A percentile compares a stretch with the other conserved stretches of the same genome.
These are phyloP conservation scores for Verticillium klebahnii DNA, from an alignment of 2,329 filamentous ascomycete species.

Conservation along the genomic window DNA sequence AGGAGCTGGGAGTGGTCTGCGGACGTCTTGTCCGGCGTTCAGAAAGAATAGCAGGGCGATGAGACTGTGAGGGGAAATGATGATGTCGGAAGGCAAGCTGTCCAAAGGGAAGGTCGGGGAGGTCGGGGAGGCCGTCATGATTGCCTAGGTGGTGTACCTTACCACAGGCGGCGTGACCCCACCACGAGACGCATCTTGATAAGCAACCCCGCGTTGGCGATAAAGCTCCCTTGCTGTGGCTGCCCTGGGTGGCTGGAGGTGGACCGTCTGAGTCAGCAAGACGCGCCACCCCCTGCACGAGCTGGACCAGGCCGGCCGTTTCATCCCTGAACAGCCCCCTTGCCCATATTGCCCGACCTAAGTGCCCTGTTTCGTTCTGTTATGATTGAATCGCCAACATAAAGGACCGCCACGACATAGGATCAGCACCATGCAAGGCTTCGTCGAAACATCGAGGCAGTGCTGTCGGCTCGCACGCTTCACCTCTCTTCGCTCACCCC, in stretches of 20 bases:
- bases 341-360: neutral
- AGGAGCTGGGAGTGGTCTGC: neutral
- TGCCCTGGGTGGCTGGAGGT: neutral
- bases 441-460: neutral
- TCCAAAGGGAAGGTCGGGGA: neutral
- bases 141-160: neutral
- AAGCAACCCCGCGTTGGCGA: neutral
- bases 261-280: neutral
- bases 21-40: neutral
- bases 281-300: neutral
- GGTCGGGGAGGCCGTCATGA: neutral
- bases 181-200: neutral
- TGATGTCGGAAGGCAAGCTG: neutral
- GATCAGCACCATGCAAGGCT: neutral
- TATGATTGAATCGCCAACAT: neutral
- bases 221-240: neutral
- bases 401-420: neutral
- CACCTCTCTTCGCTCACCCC: neutral
- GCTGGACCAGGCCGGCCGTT: neutral
- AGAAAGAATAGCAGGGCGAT: conserved; percentile 1
- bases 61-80: neutral
- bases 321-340: neutral
- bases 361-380: neutral
- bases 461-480: neutral
- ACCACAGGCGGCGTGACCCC: neutral